Evolutionary conservation across 129 eudicot genomes (phyloP).

Genomic region (sunflower (Helianthus annuus)): HanXRQr2.0-SUNRISE NC_035436.2:197236303-197236802

Average conservation of each 20-base stretch:
- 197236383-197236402: slow-evolving; percentile 54
- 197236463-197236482: slow-evolving; percentile 63
- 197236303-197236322: not conserved
- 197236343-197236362: slow-evolving; percentile 11
- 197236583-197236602: slow-evolving; percentile 29
- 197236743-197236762: too few relatives aligned
- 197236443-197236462: slow-evolving; percentile 63
- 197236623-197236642: too few relatives aligned
- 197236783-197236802: too few relatives aligned
- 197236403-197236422: slow-evolving; percentile 51
- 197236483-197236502: not conserved
- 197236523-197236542: not conserved
- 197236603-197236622: not conserved
- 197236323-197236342: not conserved
- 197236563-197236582: slow-evolving; percentile 74
- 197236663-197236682: too few relatives aligned
- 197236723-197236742: too few relatives aligned
- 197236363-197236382: slow-evolving; percentile 42
- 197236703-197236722: too few relatives aligned
- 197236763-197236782: too few relatives aligned
- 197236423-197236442: slow-evolving; percentile 82
- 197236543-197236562: slow-evolving; percentile 12
- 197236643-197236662: too few relatives aligned
- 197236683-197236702: too few relatives aligned
- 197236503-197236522: not conserved